phyloP scores from a whole-genome alignment of 2,329 filamentous ascomycete genomes.

The Graphilbum fragrans region DNA sequence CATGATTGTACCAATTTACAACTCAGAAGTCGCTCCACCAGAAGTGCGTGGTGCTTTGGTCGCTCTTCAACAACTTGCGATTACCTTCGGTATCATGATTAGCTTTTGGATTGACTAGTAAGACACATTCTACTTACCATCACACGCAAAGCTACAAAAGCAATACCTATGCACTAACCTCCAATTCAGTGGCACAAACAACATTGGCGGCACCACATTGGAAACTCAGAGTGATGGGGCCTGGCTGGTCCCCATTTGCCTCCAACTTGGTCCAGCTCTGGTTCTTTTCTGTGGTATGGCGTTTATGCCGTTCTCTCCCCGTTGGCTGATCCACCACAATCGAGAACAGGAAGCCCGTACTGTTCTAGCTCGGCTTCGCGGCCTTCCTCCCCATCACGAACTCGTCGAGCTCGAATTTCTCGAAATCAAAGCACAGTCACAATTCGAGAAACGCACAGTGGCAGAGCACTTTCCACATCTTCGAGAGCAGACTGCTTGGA shows the following conservation, averaged over 20 bases:
- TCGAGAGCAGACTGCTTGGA: conserved; percentile 44
- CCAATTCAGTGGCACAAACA: conserved; percentile 39
- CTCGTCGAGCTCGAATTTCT: conserved; percentile 64
- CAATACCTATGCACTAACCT: not conserved
- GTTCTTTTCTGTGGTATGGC: conserved; percentile 59
- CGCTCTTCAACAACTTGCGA: conserved; percentile 37
- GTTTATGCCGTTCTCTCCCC: conserved; percentile 69
- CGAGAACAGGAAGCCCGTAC: conserved; percentile 55
- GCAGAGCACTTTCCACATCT: conserved; percentile 57
- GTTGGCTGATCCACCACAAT: conserved; percentile 61
- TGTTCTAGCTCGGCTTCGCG: conserved; percentile 52
- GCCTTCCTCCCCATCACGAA: conserved; percentile 48
- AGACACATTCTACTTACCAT: conserved; percentile 10
- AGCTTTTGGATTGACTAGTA: conserved; percentile 51
- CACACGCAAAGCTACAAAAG: too few species aligned
- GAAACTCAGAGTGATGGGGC: conserved; percentile 50
- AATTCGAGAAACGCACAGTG: conserved; percentile 64
- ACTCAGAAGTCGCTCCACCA: conserved; percentile 34
- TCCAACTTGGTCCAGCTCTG: conserved; percentile 57
- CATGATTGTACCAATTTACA: conserved; percentile 43
- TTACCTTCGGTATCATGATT: conserved; percentile 52
- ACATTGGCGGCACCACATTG: conserved; percentile 41
- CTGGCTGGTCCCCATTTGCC: conserved; percentile 61
- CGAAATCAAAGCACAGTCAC: conserved; percentile 69
- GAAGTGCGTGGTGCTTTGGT: conserved; percentile 35